Base-by-base conservation (phyloP, 805 yeast species). In the Candida awuae region DNA sequence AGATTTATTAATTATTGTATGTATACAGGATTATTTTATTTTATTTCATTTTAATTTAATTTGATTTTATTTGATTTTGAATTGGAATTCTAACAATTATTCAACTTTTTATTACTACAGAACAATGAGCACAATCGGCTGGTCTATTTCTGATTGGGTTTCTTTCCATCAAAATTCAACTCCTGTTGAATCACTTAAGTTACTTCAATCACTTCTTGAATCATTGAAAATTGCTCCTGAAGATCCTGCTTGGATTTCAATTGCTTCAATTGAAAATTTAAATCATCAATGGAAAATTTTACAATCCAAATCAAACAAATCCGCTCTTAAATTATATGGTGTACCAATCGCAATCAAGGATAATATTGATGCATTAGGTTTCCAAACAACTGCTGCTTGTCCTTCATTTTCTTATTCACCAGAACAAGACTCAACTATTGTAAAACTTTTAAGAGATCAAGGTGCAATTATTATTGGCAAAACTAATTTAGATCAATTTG, bases 301-400 rank as follows among this genome's bases (percentile, higher is more conserved):
- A 32, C 85, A 80, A 54, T 71, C 84, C 13, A 73, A 71, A 53
- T 62, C 72, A 16, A 56, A 75, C 55, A 80, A 74, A 51, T 46
- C 54, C n/a, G 42, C 55, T 0, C 61, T 84, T 30, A 84, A 86
- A 13, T 69, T 90, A 20, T 90, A 79, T 55, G 97, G 97, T 59
- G 97, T 92, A 3, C 98, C 98, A 1, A 73, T 86, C 32, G 98
- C 96, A 13, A 75, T 90, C 33, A 90, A 90, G 60, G 98, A 90
- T 61, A 90, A 92, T 61, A 92, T 90, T 44, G 97, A 90, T 56
- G 97, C 75, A 18, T 73, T 71, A 47, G 84, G 82, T 4, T 73
- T 84, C 48, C 68, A 75, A 22, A 92, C 98, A 9, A 90, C 98
- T 1, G 97, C 95, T 13, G 97, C 95, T 2, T 92, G 97, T 59